phyloP scores from a whole-genome alignment of 495 filamentous ascomycete species.

The Saxophila tyrrhenica region DNA sequence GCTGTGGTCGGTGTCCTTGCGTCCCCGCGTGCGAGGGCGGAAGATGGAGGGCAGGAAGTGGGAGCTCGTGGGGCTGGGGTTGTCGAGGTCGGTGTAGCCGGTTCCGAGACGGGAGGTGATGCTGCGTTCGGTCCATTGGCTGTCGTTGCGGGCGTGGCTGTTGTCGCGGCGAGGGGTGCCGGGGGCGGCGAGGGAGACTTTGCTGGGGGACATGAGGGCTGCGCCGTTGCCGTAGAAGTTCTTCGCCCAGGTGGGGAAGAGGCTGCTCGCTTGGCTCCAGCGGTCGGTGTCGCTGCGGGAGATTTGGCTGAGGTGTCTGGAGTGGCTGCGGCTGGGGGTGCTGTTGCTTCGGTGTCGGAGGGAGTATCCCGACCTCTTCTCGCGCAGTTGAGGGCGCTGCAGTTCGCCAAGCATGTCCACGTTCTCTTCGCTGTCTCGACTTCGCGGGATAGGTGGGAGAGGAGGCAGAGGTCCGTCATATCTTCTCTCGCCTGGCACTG shows the following conservation, averaged over 20 bases:
- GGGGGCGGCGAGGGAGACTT: conserved; percentile 6
- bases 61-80: conserved; percentile 22
- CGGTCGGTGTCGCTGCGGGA: conserved; percentile 11
- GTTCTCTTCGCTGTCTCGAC: conserved; percentile 24
- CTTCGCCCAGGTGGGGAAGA: conserved; percentile 20
- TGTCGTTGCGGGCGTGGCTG: conserved; percentile 21
- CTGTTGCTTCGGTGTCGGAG: conserved; percentile 18
- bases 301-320: conserved; percentile 13
- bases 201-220: conserved; percentile 11
- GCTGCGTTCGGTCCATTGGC: conserved; percentile 24
- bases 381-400: conserved; percentile 23
- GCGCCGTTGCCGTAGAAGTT: conserved; percentile 11
- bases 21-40: conserved; percentile 27
- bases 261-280: conserved; percentile 9
- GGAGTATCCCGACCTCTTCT: conserved; percentile 28
- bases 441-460: conserved; percentile 16
- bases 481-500: conserved; percentile 1
- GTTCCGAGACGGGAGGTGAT: conserved; percentile 19
- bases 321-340: conserved; percentile 16
- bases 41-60: conserved; percentile 31
- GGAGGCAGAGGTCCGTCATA: conserved; percentile 18
- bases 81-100: conserved; percentile 15
- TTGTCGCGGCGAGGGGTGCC: conserved; percentile 29
- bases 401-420: conserved; percentile 29
- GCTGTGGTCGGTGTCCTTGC: conserved; percentile 1